Evolutionary conservation across 2,329 filamentous ascomycete species (phyloP), one percentile per base, ranked within the genome.

Genomic region (Ophiocordyceps camponoti-saundersi): DNA sequence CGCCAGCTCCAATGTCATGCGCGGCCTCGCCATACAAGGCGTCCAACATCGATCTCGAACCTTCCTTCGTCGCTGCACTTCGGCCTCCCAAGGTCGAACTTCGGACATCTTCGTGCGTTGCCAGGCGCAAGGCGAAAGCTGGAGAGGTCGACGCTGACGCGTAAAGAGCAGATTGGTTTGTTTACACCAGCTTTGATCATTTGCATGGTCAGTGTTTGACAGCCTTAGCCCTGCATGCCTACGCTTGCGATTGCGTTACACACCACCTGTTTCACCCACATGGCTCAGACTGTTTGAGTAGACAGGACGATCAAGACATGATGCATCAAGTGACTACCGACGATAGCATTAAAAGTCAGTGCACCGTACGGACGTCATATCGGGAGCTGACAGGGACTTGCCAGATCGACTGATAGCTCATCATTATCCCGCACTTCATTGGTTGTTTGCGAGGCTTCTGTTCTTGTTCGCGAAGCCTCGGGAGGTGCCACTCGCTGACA

Each of bases 311-410:
- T 47, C 72, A 77, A 50, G 67, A 72, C 15, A 73, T 85, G 59
- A 82, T 85, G 80, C 70, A 76, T 48, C 77, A 85, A 55, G 69
- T 83, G 3, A 77, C 79, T 0, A 78, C 79, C 49, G 79, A 84
- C 50, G 71, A 80, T 52, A 83, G 78, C 54, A 63, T 84, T 10
- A 75, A 80, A 56, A 79, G 79, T 82, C 54, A 55, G 72, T 62
- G 3, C 7, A 21, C 16, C 1, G 21, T 4, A 6, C 8, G 34
- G 7, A 29, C 8, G 30, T 30, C 44, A 22, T 8, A 8, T 18
- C n/a, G 7, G 6, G 12, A 10, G 21, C 53, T 58, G 32, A 59
- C 29, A 11, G 21, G 16, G 21, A 2, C 20, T 6, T 5, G 10
- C 44, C 34, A 80, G 75, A 80, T 58, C 77, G 75, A 3, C 67